Percentiles rank a stretch among this genome's conserved stretches.
Conservation (phyloP, 768 basidiomycete species). For the Daedaleopsis nitida region DNA sequence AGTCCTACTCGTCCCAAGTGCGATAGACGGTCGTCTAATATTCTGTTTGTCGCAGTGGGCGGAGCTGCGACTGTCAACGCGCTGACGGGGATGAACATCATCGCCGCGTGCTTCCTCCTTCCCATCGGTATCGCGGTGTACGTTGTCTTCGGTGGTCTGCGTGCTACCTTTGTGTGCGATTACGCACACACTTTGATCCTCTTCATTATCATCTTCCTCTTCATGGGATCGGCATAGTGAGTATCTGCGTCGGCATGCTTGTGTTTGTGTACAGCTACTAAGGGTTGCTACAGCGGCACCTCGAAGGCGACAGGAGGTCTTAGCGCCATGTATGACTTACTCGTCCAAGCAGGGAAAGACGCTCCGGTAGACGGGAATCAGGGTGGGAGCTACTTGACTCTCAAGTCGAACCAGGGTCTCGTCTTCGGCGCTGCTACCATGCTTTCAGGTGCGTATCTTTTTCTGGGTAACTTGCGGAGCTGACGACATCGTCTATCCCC, state of each 20-base stretch:
- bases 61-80: slow-evolving; percentile 33
- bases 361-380: slow-evolving; percentile 51
- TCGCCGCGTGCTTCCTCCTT: slow-evolving; percentile 32
- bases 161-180: slow-evolving; percentile 33
- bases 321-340: slow-evolving; percentile 45
- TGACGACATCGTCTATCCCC: no score
- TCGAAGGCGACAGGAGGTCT: slow-evolving; percentile 39
- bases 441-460: slow-evolving; percentile 33
- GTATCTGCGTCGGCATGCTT: no score
- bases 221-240: slow-evolving; percentile 29
- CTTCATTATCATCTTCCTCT: slow-evolving; percentile 33
- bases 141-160: slow-evolving; percentile 32
- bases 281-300: slow-evolving; percentile 38
- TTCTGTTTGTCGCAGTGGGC: slow-evolving; percentile 24
- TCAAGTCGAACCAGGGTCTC: slow-evolving; percentile 45
- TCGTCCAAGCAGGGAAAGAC: slow-evolving; percentile 46
- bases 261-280: no score
- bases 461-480: no score
- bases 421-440: slow-evolving; percentile 31
- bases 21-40: no score
- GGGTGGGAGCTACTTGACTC: slow-evolving; percentile 55
- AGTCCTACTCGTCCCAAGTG: no score
- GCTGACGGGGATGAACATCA: slow-evolving; percentile 32
- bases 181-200: slow-evolving; percentile 31
- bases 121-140: slow-evolving; percentile 34